Evolutionary conservation across 148 eudicot species (phyloP).

Genomic region (Limonium bicolor): DNA sequence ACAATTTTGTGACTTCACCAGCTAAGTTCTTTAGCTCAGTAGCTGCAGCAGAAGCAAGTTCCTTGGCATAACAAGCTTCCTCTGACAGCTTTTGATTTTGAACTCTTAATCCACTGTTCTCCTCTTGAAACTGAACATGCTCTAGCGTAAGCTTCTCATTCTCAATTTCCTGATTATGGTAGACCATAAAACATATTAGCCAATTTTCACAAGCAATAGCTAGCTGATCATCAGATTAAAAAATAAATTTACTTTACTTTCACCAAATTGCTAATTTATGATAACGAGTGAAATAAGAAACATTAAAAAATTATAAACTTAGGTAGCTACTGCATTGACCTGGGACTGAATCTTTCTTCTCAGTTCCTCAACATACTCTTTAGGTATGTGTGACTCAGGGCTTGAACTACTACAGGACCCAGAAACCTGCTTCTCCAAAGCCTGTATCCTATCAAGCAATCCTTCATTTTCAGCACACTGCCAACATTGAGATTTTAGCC

Average conservation of each 20-base stretch:
- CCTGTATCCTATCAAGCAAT: conserved; percentile 29
- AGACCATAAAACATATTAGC: not conserved
- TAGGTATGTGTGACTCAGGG: conserved; percentile 18
- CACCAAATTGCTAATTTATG: too few species aligned
- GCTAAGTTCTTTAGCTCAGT: conserved; percentile 56
- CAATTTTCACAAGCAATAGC: not conserved
- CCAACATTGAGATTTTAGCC: conserved; percentile 5
- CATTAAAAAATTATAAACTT: too few species aligned
- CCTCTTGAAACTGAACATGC: conserved; percentile 33
- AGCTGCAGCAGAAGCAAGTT: conserved; percentile 73
- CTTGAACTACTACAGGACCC: conserved; percentile 10
- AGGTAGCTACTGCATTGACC: conserved; percentile 17
- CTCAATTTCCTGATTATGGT: conserved; percentile 25
- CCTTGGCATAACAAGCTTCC: conserved; percentile 65
- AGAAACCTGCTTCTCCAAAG: conserved; percentile 35
- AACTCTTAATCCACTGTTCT: conserved; percentile 36
- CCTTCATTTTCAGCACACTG: conserved; percentile 51
- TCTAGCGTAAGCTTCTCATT: conserved; percentile 51
- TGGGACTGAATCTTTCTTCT: conserved; percentile 22
- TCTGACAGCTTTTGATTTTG: conserved; percentile 45
- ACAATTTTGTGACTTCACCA: conserved; percentile 53
- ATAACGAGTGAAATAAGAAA: too few species aligned
- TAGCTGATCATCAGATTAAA: too few species aligned
- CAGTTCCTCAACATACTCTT: conserved; percentile 36
- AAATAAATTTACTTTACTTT: too few species aligned